phyloP scores from a whole-genome alignment of 495 filamentous ascomycete species.

The Glonium stellatum region DNA sequence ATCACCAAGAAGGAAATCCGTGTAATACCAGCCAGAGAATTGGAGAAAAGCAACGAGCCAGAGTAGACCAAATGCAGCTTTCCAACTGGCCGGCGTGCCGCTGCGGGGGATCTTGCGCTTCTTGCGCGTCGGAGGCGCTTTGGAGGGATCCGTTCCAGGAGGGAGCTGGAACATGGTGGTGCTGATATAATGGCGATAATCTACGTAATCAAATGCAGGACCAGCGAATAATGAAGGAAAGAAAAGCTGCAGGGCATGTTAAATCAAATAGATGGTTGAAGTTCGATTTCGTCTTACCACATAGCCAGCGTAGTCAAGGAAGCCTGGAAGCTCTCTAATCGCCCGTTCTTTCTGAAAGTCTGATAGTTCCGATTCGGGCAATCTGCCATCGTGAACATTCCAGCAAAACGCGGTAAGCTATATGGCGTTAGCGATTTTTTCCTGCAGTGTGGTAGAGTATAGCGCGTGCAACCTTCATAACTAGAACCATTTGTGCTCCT shows the following conservation, averaged over 20 bases:
- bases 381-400: constrained; percentile 87
- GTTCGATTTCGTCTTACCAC: constrained; percentile 43
- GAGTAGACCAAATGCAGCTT: constrained; percentile 58
- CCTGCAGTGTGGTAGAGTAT: neutral
- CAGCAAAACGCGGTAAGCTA: constrained; percentile 88
- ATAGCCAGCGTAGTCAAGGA: constrained; percentile 80
- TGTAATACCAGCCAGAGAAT: constrained; percentile 59
- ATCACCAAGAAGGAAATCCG: constrained; percentile 52
- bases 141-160: constrained; percentile 65
- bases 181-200: constrained; percentile 88
- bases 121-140: constrained; percentile 76
- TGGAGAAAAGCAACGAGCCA: constrained; percentile 81
- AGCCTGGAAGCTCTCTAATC: constrained; percentile 59
- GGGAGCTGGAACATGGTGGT: constrained; percentile 90
- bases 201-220: constrained; percentile 87
- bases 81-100: constrained; percentile 74
- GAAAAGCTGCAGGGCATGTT: constrained; percentile 50
- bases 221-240: constrained; percentile 85
- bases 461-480: constrained; percentile 65
- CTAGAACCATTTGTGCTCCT: constrained; percentile 88
- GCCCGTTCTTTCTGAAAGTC: constrained; percentile 81
- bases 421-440: neutral
- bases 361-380: constrained; percentile 70
- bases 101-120: constrained; percentile 93
- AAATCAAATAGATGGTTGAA: neutral